phyloP scores from a whole-genome alignment of 257 asterid genomes.

The Nicotiana tabacum region DNA sequence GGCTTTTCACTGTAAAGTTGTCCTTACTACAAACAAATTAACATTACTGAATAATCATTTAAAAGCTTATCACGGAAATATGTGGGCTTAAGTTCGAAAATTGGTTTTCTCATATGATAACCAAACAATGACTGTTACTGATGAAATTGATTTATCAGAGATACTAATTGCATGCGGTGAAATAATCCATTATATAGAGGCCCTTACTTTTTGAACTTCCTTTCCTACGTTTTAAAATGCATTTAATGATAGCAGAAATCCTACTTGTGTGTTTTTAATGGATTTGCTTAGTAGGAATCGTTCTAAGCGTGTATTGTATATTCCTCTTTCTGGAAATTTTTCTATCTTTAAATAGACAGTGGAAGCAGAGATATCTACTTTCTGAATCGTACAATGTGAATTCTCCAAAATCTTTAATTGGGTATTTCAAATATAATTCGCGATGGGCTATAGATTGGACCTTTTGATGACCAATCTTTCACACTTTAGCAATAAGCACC shows the following conservation, averaged over 20 bases:
- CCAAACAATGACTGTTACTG: not conserved
- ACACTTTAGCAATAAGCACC: not conserved
- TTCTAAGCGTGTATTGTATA: not conserved
- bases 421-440: not conserved
- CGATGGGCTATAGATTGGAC: not conserved
- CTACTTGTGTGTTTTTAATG: not conserved
- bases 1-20: not conserved
- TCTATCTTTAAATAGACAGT: not conserved
- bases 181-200: not conserved
- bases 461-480: not conserved
- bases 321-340: not conserved
- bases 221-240: not conserved
- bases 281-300: not conserved
- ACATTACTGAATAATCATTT: not conserved
- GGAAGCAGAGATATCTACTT: not conserved
- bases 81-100: not conserved
- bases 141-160: not conserved
- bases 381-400: not conserved
- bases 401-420: not conserved
- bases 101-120: not conserved
- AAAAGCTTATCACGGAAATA: not conserved
- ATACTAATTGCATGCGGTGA: not conserved
- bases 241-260: not conserved
- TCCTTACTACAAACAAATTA: not conserved
- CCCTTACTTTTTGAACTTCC: not conserved